Conservation (phyloP, 2,329 filamentous ascomycete species). For the Claviceps purpurea region DNA sequence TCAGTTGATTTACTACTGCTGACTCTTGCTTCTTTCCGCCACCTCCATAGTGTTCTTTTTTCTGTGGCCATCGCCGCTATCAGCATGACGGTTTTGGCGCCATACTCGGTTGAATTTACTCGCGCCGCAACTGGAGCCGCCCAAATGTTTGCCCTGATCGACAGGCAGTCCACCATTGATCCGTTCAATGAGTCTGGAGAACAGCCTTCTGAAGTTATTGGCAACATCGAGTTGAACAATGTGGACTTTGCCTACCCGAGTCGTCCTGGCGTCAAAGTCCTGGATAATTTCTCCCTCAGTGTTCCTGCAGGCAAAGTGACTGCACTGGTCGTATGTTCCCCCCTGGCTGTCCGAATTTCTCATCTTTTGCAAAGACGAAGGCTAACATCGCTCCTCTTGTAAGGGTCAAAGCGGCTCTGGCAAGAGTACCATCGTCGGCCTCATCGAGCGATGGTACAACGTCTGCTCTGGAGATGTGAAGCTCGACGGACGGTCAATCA, state of each 20-base stretch:
- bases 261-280: conserved; percentile 26
- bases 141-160: background rate
- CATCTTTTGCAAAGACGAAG: background rate
- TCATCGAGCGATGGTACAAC: conserved; percentile 48
- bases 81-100: conserved; percentile 23
- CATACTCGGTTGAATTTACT: conserved; percentile 25
- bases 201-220: conserved; percentile 12
- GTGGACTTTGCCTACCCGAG: conserved; percentile 33
- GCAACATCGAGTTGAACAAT: conserved; percentile 24
- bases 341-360: background rate
- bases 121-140: conserved; percentile 22
- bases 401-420: conserved; percentile 31
- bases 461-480: conserved; percentile 29
- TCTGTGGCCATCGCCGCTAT: conserved; percentile 25
- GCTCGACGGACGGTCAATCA: conserved; percentile 23
- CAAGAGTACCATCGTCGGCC: conserved; percentile 43
- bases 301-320: conserved; percentile 33
- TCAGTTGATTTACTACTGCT: background rate
- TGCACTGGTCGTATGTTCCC: conserved; percentile 20
- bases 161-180: background rate
- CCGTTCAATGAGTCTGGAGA: conserved; percentile 16
- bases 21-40: background rate
- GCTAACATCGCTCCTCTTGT: background rate
- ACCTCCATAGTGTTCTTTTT: conserved; percentile 19
- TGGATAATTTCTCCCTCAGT: conserved; percentile 27